phyloP scores from a whole-genome alignment of 768 basidiomycete genomes.

The Leccinum pellstonianum region DNA sequence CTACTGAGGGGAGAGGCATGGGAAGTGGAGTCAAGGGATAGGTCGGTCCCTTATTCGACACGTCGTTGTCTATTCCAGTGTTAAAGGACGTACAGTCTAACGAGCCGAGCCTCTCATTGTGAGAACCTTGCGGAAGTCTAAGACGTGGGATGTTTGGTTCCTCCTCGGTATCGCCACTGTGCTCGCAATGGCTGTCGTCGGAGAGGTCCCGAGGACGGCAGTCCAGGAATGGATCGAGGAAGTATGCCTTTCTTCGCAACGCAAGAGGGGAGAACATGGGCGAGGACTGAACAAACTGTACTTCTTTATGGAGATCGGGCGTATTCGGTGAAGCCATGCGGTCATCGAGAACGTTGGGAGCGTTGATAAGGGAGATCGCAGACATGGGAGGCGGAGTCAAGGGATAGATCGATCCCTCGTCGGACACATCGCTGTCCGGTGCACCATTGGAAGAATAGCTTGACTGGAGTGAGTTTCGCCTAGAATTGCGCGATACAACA shows the following conservation, averaged over 20 bases:
- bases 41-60: slow-evolving; percentile 4
- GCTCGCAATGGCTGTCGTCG: slow-evolving; percentile 8
- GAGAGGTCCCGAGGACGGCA: not conserved
- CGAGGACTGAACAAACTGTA: not conserved
- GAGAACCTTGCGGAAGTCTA: not conserved
- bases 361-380: no score
- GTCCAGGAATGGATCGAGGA: slow-evolving; percentile 10
- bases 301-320: not conserved
- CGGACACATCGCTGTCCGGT: slow-evolving; percentile 6
- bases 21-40: slow-evolving; percentile 10
- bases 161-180: not conserved
- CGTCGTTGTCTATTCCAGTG: not conserved
- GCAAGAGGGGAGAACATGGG: not conserved
- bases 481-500: not conserved
- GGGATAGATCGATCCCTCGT: slow-evolving; percentile 11
- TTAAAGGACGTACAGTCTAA: not conserved
- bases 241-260: not conserved
- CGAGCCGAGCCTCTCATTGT: not conserved
- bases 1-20: not conserved
- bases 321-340: not conserved
- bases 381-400: slow-evolving; percentile 5
- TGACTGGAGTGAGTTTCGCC: slow-evolving; percentile 4
- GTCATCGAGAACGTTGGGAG: not conserved
- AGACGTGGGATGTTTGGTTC: not conserved
- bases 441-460: not conserved